Conservation (phyloP, 257 asterid genomes). For the Nicotiana noctiflora region DNA sequence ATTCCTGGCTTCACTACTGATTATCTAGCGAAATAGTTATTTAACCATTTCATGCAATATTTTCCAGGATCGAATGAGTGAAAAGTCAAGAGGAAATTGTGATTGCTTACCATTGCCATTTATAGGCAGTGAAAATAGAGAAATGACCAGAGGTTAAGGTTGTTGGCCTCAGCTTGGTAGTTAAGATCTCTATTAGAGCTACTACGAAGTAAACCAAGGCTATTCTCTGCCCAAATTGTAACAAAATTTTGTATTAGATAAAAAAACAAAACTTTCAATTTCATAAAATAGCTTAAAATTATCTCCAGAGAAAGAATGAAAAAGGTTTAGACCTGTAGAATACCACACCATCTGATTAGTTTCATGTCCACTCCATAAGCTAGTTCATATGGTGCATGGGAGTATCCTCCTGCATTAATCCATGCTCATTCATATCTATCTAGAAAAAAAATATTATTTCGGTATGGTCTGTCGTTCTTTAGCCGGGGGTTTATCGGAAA, state of each 20-base stretch:
- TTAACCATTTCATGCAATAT: background rate
- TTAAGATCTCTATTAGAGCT: constrained; percentile 65
- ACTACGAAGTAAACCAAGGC: constrained; percentile 79
- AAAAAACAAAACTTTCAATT: background rate
- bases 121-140: constrained; percentile 73
- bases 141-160: constrained; percentile 30
- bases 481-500: too few species aligned
- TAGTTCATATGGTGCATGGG: constrained; percentile 69
- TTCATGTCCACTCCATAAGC: constrained; percentile 76
- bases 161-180: constrained; percentile 61
- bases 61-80: background rate
- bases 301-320: background rate
- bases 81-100: background rate
- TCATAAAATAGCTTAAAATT: background rate
- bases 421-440: background rate
- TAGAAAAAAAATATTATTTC: background rate
- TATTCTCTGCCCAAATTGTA: constrained; percentile 50
- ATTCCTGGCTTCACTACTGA: too few species aligned
- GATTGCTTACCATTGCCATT: constrained; percentile 71
- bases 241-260: background rate
- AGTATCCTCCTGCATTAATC: constrained; percentile 63
- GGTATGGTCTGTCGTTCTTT: background rate
- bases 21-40: background rate
- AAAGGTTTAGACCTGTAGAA: constrained; percentile 48
- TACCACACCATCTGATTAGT: constrained; percentile 72